These are phyloP conservation scores for Suhomyces panamericanus DNA, from an alignment of 1,139 yeast genomes.

Conservation along the genomic window DNA sequence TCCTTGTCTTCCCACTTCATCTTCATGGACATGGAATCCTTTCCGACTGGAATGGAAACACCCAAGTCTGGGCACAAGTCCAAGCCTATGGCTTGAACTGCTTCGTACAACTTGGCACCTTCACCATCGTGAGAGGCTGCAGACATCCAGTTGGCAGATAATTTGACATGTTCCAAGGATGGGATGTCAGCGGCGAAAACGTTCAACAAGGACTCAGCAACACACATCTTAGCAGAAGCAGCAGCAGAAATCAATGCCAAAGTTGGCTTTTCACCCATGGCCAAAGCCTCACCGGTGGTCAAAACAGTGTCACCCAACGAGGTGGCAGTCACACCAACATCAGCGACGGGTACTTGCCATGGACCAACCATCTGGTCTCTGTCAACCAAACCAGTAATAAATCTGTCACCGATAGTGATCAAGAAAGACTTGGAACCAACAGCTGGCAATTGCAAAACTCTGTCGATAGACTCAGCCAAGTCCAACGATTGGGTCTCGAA, in stretches of 20 bases:
- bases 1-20: slow-evolving; percentile 96
- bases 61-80: slow-evolving; percentile 95
- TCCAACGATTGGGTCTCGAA: slow-evolving; percentile 31
- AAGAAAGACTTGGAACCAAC: slow-evolving; percentile 95
- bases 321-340: slow-evolving; percentile 94
- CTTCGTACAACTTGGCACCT: slow-evolving; percentile 92
- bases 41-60: slow-evolving; percentile 93
- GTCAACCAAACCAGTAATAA: slow-evolving; percentile 94
- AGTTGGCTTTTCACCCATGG: slow-evolving; percentile 96
- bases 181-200: slow-evolving; percentile 87
- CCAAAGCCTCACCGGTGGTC: slow-evolving; percentile 91
- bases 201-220: slow-evolving; percentile 92
- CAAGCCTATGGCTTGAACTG: slow-evolving; percentile 94
- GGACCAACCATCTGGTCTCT: slow-evolving; percentile 99
- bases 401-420: slow-evolving; percentile 96
- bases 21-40: slow-evolving; percentile 99
- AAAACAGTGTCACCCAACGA: slow-evolving; percentile 75
- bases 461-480: slow-evolving; percentile 66
- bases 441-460: slow-evolving; percentile 87
- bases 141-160: slow-evolving; percentile 99
- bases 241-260: slow-evolving; percentile 88
- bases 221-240: slow-evolving; percentile 96
- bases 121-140: slow-evolving; percentile 96
- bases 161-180: slow-evolving; percentile 69
- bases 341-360: slow-evolving; percentile 99